phyloP scores from a whole-genome alignment of 2,329 filamentous ascomycete species.

The Aspergillus terreus region DNA sequence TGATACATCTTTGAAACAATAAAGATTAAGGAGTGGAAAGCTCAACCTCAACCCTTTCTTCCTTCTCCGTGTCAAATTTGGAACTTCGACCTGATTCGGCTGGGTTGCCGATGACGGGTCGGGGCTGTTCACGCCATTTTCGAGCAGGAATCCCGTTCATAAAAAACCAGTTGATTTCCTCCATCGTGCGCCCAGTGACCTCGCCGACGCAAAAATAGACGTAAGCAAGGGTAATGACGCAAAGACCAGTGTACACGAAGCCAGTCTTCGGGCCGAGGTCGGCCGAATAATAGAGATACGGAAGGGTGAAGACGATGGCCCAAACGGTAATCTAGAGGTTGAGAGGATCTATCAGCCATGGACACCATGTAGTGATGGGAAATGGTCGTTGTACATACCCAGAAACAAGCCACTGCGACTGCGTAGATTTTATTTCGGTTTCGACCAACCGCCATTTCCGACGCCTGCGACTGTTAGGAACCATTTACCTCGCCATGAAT shows the following conservation, averaged over 20 bases:
- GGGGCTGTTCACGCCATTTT: neutral
- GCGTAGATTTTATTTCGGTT: slow-evolving; percentile 1
- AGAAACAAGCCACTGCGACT: neutral
- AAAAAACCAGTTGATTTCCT: slow-evolving; percentile 5
- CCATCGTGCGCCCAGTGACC: neutral
- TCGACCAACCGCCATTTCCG: neutral
- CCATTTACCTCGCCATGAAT: neutral
- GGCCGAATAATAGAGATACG: neutral
- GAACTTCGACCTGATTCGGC: too few species aligned
- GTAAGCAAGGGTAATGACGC: neutral
- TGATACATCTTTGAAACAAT: too few species aligned
- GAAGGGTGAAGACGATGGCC: neutral
- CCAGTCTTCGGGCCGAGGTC: neutral
- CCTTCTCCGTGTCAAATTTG: too few species aligned
- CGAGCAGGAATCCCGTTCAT: neutral
- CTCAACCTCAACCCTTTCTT: too few species aligned
- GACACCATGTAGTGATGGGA: too few species aligned
- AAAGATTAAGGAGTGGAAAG: too few species aligned
- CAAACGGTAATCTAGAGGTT: neutral
- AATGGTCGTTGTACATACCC: neutral
- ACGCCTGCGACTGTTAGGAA: neutral
- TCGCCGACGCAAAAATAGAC: too few species aligned
- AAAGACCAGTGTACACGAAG: slow-evolving; percentile 1
- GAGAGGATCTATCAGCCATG: neutral
- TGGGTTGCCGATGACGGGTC: neutral